Base-by-base conservation (phyloP, 2,329 filamentous ascomycete species). In the Ceratocystis variospora region DNA sequence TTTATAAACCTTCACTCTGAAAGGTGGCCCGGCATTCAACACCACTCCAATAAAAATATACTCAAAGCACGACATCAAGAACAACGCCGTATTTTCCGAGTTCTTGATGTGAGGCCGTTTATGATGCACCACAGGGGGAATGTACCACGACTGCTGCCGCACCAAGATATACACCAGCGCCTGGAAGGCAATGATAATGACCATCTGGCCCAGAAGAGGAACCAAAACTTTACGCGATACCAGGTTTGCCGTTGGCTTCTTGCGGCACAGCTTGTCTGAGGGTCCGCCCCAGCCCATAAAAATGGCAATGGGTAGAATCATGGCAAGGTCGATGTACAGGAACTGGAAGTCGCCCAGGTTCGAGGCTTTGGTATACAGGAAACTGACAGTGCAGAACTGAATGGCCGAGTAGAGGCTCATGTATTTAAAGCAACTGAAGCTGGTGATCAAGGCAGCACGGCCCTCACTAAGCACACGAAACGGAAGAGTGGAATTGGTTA, bases 401-500 rank as follows among this genome's bases (percentile, higher is more conserved):
- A 99, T 99, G n/a, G 94, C 93, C 1, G 92, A 97, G 79, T 99
- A 99, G 70, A 99, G 77, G 71, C 89, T 95, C 95, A 99, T 99
- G 77, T 96, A 99, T 79, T 97, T 99, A 82, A 99, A 99, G 78
- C 94, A 99, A 78, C 90, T 95, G 78, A 99, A 99, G 76, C 91
- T 96, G 12, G 94, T 99, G n/a, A 97, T 92, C 44, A 99, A 81
- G 44, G 95, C 90, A 22, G 93, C 93, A 69, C 95, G 86, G 22
- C 94, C 94, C 79, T 99, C 94, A 70, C 53, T 59, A 50, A 22
- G 3, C 4, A 28, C 3, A 17, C 3, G 28, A 8, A 25, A 53
- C n/a, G 25, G 48, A 53, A 17, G 25, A 25, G 19, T 25, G 5
- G 7, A 53, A 28, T 50, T 25, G n/a, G 53, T 59, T 59, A 59